These are phyloP conservation scores for Hydnum rufescens DNA, from an alignment of 768 basidiomycete species.

Conservation along the genomic window DNA sequence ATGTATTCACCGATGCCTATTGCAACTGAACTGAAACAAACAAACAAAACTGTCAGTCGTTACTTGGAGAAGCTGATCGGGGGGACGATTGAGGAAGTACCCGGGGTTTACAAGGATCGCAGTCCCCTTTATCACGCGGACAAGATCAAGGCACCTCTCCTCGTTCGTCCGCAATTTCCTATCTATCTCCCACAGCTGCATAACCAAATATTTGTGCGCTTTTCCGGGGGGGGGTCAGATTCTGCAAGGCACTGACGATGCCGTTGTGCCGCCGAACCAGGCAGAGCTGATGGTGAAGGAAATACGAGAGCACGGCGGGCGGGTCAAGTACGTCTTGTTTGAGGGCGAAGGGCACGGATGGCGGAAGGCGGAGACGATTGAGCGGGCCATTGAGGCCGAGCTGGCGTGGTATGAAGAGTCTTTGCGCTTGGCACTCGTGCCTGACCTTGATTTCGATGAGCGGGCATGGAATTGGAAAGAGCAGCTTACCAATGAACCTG, in stretches of 20 bases:
- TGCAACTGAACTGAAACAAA: no score
- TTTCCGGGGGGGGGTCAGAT: slow-evolving; percentile 23
- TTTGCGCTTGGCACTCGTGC: slow-evolving; percentile 12
- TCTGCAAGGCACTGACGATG: slow-evolving; percentile 44
- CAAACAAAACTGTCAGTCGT: no score
- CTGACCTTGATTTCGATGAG: background rate
- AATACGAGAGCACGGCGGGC: slow-evolving; percentile 30
- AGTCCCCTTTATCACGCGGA: slow-evolving; percentile 44
- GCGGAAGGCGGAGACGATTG: slow-evolving; percentile 34
- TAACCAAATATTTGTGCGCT: background rate
- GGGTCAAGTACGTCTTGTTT: slow-evolving; percentile 39
- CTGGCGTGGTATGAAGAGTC: slow-evolving; percentile 33
- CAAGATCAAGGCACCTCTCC: slow-evolving; percentile 38
- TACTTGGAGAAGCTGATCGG: slow-evolving; percentile 48
- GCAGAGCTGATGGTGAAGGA: slow-evolving; percentile 35
- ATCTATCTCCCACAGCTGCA: background rate
- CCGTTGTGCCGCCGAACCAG: slow-evolving; percentile 48
- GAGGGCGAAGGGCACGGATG: slow-evolving; percentile 50
- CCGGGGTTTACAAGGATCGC: slow-evolving; percentile 35
- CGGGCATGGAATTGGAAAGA: no score
- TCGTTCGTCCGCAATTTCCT: slow-evolving; percentile 25
- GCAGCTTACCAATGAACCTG: no score
- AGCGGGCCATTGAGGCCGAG: slow-evolving; percentile 33
- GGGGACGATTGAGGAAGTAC: slow-evolving; percentile 30
- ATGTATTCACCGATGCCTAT: no score